Evolutionary conservation across 805 yeast genomes (phyloP), one percentile per base, ranked within the genome.

Genomic region (Starmera quercuum): DNA sequence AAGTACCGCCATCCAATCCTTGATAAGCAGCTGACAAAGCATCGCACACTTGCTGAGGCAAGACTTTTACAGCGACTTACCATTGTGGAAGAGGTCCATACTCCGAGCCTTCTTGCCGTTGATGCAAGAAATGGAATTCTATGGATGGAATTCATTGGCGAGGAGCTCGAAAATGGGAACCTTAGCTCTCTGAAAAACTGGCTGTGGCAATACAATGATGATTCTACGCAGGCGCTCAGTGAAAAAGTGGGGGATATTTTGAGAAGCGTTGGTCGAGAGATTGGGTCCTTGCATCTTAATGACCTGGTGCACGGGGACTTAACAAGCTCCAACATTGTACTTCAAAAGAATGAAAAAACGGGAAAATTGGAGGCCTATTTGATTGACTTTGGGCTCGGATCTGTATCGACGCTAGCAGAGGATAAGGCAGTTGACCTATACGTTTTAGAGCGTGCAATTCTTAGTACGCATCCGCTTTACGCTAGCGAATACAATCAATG

Each of bases 341-440:
- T 88, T 12, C 61, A 59, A 14, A 53, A 57, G 31, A 29, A 35
- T 20, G 29, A 38, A 10, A 32, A 34, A 4, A 31, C 25, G 2
- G 38, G 26, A 4, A 26, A 26, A 4, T 59, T 59, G 56, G 49
- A 40, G 19, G 86, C 94, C 0, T 72, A 64, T 22, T 57, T 92
- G 43, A 92, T 92, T 35, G 98, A 92, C 53, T 92, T 92, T 60
- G 98, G 98, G 0, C 65, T 92, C 14, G 83, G 95, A 2, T 75
- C 87, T 10, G 77, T 77, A 37, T 76, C 95, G 1, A 68, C 70
- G 1, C 54, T 86, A 40, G 71, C 83, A 0, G 98, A 92, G 48
- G 97, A 90, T 50, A 87, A 85, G 56, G 97, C 97, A 4, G 98
- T 92, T n/a, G 98, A 92, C 56, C 57, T 92, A 38, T 92, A 92